These are phyloP conservation scores for Albophoma yamanashiensis DNA, from an alignment of 2,329 filamentous ascomycete genomes.

Conservation along the genomic window DNA sequence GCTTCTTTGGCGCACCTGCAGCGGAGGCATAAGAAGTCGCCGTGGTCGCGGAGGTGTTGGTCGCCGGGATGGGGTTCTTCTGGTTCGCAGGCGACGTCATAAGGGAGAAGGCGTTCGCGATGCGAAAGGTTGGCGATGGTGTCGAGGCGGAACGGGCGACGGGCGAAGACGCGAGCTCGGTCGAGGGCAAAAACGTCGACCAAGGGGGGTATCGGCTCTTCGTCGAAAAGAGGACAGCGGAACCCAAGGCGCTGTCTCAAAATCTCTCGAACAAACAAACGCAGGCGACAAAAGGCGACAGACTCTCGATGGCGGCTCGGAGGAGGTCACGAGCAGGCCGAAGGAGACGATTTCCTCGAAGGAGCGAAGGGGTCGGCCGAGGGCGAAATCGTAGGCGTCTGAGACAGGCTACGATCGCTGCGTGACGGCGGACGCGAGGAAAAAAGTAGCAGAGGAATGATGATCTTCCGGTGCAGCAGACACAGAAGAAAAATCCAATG, in stretches of 20 bases:
- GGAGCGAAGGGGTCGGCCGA: conserved; percentile 16
- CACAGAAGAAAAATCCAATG: conserved; percentile 22
- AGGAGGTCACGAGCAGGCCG: conserved; percentile 12
- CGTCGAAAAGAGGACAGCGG: conserved; percentile 1
- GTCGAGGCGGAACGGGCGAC: background rate
- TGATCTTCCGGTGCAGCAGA: conserved; percentile 18
- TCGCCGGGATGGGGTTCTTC: conserved; percentile 45
- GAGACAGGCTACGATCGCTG: conserved; percentile 21
- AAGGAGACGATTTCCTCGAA: conserved; percentile 10
- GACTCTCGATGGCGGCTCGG: conserved; percentile 13
- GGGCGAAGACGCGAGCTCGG: conserved; percentile 1
- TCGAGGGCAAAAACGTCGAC: conserved; percentile 9
- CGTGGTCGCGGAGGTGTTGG: conserved; percentile 45
- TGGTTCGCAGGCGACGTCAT: conserved; percentile 52
- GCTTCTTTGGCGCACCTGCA: conserved; percentile 53
- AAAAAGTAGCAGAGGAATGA: conserved; percentile 12
- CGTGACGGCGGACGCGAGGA: conserved; percentile 14
- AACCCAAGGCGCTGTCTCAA: background rate
- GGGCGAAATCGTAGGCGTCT: conserved; percentile 15
- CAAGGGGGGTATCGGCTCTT: background rate
- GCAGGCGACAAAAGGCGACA: conserved; percentile 3
- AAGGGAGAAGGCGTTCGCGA: conserved; percentile 25
- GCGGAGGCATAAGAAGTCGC: conserved; percentile 57
- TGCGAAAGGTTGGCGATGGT: conserved; percentile 6
- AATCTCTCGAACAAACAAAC: conserved; percentile 4